phyloP scores from a whole-genome alignment of 768 basidiomycete genomes.

The Coprinellus aureogranulatus region DNA sequence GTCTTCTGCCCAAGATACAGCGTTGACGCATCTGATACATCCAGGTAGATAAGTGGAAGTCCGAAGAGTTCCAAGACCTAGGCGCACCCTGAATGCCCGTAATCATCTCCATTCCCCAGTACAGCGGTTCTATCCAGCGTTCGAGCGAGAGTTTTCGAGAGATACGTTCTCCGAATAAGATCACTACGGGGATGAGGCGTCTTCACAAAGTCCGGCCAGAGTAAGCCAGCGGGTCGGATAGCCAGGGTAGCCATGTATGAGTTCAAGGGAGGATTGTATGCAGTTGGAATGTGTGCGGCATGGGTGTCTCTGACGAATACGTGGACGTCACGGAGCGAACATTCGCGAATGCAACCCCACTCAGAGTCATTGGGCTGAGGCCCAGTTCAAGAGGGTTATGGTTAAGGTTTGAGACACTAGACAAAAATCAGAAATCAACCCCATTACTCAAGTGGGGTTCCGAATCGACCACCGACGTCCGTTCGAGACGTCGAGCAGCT shows the following conservation, averaged over 20 bases:
- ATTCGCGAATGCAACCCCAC: no score
- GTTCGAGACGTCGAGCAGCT: no score
- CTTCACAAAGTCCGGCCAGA: constrained; percentile 2
- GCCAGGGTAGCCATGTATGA: neutral
- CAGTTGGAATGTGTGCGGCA: neutral
- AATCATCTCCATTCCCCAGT: constrained; percentile 51
- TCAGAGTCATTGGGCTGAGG: no score
- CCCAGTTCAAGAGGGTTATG: no score
- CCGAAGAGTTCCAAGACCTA: neutral
- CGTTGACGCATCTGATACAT: constrained; percentile 67
- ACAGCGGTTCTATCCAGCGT: constrained; percentile 68
- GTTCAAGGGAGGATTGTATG: neutral
- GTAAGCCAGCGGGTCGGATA: neutral
- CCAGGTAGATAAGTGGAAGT: no score
- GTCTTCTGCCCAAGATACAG: constrained; percentile 67
- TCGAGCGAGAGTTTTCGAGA: constrained; percentile 24
- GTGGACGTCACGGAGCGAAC: no score
- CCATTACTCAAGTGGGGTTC: no score
- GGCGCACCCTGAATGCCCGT: constrained; percentile 68
- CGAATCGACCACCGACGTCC: no score
- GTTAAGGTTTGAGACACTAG: no score
- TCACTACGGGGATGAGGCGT: constrained; percentile 14
- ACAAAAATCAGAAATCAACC: no score
- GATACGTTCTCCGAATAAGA: constrained; percentile 22
- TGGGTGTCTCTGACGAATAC: neutral